Percentiles rank a stretch among this genome's conserved stretches.
phyloP scores from a whole-genome alignment of 1,284 basidiomycete genomes.

The Papiliotrema terrestris region DNA sequence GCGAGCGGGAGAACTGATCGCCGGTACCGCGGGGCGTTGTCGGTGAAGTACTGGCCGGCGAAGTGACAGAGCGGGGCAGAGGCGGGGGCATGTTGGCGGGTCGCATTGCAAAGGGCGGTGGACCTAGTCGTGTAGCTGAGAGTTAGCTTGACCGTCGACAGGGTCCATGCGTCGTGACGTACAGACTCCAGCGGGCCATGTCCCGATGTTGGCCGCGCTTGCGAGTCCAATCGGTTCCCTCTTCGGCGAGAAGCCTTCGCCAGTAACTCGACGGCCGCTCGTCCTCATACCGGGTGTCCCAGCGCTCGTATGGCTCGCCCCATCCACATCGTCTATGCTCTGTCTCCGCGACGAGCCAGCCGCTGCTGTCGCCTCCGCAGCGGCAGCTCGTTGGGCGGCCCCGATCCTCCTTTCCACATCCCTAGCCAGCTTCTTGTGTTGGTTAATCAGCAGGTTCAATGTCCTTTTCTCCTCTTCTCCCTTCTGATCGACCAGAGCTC shows the following conservation, averaged over 20 bases:
- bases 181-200: conserved; percentile 13
- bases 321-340: background rate
- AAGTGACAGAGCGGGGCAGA: background rate
- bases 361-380: background rate
- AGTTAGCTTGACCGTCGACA: background rate
- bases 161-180: background rate
- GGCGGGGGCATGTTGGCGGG: background rate
- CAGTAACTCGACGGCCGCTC: background rate
- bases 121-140: background rate
- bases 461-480: conserved; percentile 29
- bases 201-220: background rate
- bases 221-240: background rate
- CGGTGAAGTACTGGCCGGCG: background rate
- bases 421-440: conserved; percentile 41
- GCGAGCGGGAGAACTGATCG: conserved; percentile 17
- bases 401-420: conserved; percentile 42
- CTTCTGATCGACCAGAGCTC: conserved; percentile 11
- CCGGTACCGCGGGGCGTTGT: background rate
- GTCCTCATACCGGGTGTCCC: too few species aligned
- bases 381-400: background rate
- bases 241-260: background rate
- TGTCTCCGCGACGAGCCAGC: too few species aligned
- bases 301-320: too few species aligned
- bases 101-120: conserved; percentile 3
- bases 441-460: conserved; percentile 36